phyloP scores from a whole-genome alignment of 768 basidiomycete genomes.

The Serpula lacrymans region DNA sequence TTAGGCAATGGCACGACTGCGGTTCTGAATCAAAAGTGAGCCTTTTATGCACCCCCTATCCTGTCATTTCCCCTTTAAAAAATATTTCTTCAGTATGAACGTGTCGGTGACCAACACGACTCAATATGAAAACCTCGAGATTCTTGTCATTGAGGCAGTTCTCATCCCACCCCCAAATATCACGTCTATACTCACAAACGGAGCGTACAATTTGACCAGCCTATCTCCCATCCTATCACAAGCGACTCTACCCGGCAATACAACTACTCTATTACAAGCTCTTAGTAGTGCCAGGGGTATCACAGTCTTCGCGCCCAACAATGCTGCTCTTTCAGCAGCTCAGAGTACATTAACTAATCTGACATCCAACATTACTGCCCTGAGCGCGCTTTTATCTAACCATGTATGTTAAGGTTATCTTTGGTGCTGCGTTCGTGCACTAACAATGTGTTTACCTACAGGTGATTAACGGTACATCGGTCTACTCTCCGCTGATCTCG shows the following conservation, averaged over 20 bases:
- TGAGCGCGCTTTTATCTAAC: conserved; percentile 49
- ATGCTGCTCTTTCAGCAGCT: conserved; percentile 43
- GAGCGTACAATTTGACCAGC: conserved; percentile 38
- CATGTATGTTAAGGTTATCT: conserved; percentile 59
- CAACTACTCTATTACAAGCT: conserved; percentile 22
- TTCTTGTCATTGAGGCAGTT: conserved; percentile 49
- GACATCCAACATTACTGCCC: conserved; percentile 42
- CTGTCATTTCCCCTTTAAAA: conserved; percentile 4
- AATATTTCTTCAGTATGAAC: conserved; percentile 28
- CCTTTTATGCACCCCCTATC: not conserved
- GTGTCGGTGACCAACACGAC: conserved; percentile 37
- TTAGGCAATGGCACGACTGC: conserved; percentile 35
- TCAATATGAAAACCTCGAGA: conserved; percentile 35
- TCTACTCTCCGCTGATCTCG: conserved; percentile 55
- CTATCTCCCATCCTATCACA: conserved; percentile 29
- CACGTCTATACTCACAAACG: conserved; percentile 33
- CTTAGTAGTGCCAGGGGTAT: conserved; percentile 44
- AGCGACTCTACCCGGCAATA: conserved; percentile 18
- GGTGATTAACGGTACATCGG: conserved; percentile 65
- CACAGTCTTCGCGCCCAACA: conserved; percentile 66
- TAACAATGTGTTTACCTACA: conserved; percentile 14
- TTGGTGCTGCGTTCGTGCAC: not conserved
- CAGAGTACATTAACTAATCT: conserved; percentile 30
- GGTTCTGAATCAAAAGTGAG: conserved; percentile 50
- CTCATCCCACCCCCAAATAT: conserved; percentile 52